Evolutionary conservation across 1,284 basidiomycete genomes (phyloP).

Genomic region (Trametes polyzona): DNA sequence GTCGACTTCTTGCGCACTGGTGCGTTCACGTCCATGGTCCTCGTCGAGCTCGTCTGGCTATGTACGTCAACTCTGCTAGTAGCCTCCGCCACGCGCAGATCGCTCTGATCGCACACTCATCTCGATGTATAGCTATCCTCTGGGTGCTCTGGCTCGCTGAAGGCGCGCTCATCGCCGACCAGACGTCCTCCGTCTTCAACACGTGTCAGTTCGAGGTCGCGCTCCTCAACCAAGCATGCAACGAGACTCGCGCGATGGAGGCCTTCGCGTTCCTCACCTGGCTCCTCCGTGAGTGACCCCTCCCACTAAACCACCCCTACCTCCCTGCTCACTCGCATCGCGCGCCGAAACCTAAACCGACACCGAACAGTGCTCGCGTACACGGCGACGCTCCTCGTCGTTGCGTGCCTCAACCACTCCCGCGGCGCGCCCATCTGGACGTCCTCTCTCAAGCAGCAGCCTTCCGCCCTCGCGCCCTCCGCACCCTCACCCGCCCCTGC

Average conservation of each 20-base stretch:
- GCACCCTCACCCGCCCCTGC: no score
- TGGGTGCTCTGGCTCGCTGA: constrained; percentile 28
- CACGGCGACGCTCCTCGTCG: constrained; percentile 20
- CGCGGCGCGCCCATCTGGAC: constrained; percentile 25
- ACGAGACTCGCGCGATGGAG: constrained; percentile 28
- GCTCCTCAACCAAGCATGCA: constrained; percentile 24
- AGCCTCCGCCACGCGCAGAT: no score
- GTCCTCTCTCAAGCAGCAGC: constrained; percentile 15
- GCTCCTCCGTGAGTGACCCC: constrained; percentile 21
- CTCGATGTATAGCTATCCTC: constrained; percentile 26
- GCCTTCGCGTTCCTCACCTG: constrained; percentile 28
- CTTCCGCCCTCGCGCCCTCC: constrained; percentile 2
- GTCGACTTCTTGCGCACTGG: constrained; percentile 29
- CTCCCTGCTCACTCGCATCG: neutral
- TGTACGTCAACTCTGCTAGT: no score
- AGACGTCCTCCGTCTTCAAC: constrained; percentile 13
- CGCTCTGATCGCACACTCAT: neutral
- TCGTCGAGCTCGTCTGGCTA: constrained; percentile 33
- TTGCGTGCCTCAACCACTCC: constrained; percentile 18
- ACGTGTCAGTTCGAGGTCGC: constrained; percentile 19
- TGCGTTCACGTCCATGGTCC: constrained; percentile 34
- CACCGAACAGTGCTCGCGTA: constrained; percentile 19
- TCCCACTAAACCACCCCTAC: neutral
- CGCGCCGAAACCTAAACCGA: neutral
- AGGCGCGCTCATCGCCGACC: constrained; percentile 21